Evolutionary conservation across 768 basidiomycete species (phyloP).

Genomic region (Mycena polygramma): DNA sequence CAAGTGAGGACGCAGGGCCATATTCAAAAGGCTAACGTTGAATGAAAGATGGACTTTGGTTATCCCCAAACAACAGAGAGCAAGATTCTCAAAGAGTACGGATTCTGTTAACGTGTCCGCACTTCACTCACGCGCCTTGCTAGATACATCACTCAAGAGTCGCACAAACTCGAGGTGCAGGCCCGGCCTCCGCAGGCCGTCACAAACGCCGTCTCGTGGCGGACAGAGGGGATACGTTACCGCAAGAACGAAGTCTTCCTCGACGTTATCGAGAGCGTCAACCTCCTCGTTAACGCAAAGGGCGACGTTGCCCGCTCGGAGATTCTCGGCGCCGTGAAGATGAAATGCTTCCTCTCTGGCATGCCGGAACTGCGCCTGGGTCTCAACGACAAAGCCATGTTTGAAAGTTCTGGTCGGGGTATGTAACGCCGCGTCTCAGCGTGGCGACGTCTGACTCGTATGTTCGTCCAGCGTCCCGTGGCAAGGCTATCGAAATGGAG

Average conservation of each 20-base stretch:
- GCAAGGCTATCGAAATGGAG: constrained; percentile 98
- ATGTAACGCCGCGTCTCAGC: constrained; percentile 42
- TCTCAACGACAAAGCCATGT: constrained; percentile 99
- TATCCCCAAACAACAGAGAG: too few species aligned
- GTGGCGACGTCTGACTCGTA: not conserved
- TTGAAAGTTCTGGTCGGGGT: constrained; percentile 97
- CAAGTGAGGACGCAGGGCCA: too few species aligned
- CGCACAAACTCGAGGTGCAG: constrained; percentile 85
- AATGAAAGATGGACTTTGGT: too few species aligned
- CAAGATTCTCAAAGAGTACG: too few species aligned
- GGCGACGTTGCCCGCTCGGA: constrained; percentile 97
- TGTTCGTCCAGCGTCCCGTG: constrained; percentile 79
- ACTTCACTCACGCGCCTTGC: not conserved
- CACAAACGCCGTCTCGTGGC: constrained; percentile 98
- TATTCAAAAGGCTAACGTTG: too few species aligned
- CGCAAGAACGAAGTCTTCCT: constrained; percentile 75
- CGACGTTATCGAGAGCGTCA: constrained; percentile 89
- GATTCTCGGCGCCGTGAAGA: constrained; percentile 96
- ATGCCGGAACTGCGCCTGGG: constrained; percentile 98
- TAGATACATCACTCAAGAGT: constrained; percentile 98
- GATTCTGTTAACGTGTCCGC: too few species aligned
- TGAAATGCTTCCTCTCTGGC: constrained; percentile 98
- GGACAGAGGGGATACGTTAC: constrained; percentile 96
- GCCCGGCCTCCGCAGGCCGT: constrained; percentile 95
- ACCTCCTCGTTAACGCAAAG: constrained; percentile 83